Percentiles rank a stretch among this genome's conserved stretches.
These are phyloP conservation scores for Magnaporthales sp. DNA, from an alignment of 2,329 filamentous ascomycete species.

Conservation along the genomic window DNA sequence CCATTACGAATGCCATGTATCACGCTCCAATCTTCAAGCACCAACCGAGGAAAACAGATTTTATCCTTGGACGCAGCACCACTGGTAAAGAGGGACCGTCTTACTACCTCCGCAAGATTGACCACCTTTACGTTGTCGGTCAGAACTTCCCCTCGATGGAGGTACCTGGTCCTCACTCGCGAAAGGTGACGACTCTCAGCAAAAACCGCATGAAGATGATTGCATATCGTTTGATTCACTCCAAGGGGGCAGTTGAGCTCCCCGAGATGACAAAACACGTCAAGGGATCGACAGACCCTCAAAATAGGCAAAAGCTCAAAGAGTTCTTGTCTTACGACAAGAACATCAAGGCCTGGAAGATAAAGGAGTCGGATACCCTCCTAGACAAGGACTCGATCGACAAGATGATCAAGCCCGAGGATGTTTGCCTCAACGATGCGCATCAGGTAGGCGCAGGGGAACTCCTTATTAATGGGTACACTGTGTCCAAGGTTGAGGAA, in stretches of 20 bases:
- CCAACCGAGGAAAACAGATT: conserved; percentile 67
- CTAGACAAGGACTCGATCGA: conserved; percentile 77
- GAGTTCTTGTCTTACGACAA: conserved; percentile 92
- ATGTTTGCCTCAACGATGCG: conserved; percentile 86
- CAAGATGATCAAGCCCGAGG: conserved; percentile 87
- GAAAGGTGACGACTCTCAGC: conserved; percentile 92
- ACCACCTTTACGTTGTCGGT: conserved; percentile 84
- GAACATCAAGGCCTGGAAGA: conserved; percentile 77
- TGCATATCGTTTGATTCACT: conserved; percentile 78
- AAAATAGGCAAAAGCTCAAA: conserved; percentile 93
- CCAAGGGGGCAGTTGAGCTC: conserved; percentile 64
- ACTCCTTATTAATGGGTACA: conserved; percentile 84
- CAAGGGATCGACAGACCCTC: conserved; percentile 85
- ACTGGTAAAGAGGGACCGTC: conserved; percentile 69
- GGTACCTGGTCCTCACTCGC: conserved; percentile 85
- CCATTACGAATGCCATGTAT: conserved; percentile 92
- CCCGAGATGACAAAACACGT: conserved; percentile 89
- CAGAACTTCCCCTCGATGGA: conserved; percentile 90
- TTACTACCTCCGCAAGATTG: conserved; percentile 82
- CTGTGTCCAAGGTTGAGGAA: conserved; percentile 66
- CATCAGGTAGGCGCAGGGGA: conserved; percentile 95
- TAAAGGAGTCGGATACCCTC: conserved; percentile 62
- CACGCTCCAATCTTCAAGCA: conserved; percentile 91
- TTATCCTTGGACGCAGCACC: conserved; percentile 73
- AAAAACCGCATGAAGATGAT: conserved; percentile 98